A percentile compares a stretch with the other conserved stretches of the same genome.
These are phyloP conservation scores for Aspergillus phoenicis DNA, from an alignment of 2,329 filamentous ascomycete species.

Conservation along the genomic window DNA sequence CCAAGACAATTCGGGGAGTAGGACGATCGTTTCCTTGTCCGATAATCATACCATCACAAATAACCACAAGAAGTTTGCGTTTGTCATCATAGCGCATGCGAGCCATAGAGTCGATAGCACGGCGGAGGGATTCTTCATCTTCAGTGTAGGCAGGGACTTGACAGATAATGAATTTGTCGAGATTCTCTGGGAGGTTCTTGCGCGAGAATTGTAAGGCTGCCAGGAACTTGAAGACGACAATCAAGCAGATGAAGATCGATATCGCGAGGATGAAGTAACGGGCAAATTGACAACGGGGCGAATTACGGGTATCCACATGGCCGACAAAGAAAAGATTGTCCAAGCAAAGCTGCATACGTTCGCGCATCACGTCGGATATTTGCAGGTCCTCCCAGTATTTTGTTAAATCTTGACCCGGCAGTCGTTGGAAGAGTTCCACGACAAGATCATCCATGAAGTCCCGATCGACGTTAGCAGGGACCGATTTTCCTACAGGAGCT, in stretches of 20 bases:
- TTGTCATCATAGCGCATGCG: slow-evolving; percentile 98
- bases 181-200: slow-evolving; percentile 90
- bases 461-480: slow-evolving; percentile 56
- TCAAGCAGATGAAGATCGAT: slow-evolving; percentile 73
- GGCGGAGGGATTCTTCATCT: slow-evolving; percentile 94
- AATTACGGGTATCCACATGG: slow-evolving; percentile 87
- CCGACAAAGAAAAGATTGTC: slow-evolving; percentile 95
- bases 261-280: slow-evolving; percentile 87
- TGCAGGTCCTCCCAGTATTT: slow-evolving; percentile 76
- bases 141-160: slow-evolving; percentile 98
- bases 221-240: slow-evolving; percentile 95
- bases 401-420: slow-evolving; percentile 76
- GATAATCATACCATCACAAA: slow-evolving; percentile 99
- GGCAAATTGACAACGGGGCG: slow-evolving; percentile 79
- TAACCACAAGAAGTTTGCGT: slow-evolving; percentile 92
- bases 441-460: slow-evolving; percentile 82
- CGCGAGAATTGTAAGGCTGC: slow-evolving; percentile 91
- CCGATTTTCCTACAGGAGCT: slow-evolving; percentile 56
- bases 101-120: slow-evolving; percentile 94
- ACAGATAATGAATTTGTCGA: slow-evolving; percentile 98
- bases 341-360: slow-evolving; percentile 77
- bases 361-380: slow-evolving; percentile 59
- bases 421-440: slow-evolving; percentile 73
- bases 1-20: slow-evolving; percentile 91
- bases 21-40: slow-evolving; percentile 96